Conservation (phyloP, 768 basidiomycete genomes). For the Leccinellum luteum region DNA sequence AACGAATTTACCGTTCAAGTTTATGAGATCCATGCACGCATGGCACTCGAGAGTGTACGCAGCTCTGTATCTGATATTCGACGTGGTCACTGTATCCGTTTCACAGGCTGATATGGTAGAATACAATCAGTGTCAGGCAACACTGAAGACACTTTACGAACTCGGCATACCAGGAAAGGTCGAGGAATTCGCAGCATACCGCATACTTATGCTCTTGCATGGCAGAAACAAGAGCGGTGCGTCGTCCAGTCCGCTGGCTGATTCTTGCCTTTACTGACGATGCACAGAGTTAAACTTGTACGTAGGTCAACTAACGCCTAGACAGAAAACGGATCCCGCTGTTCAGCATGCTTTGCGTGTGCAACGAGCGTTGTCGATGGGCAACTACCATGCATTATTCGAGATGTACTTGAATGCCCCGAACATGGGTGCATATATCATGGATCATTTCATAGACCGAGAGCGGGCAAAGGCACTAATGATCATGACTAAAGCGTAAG, state of each 20-base stretch:
- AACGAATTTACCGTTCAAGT: slow-evolving; percentile 97
- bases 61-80: not conserved
- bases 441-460: slow-evolving; percentile 96
- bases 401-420: slow-evolving; percentile 78
- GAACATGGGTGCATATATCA: slow-evolving; percentile 98
- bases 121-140: slow-evolving; percentile 97
- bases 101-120: slow-evolving; percentile 93
- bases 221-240: slow-evolving; percentile 91
- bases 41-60: slow-evolving; percentile 88
- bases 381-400: slow-evolving; percentile 94
- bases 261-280: not conserved
- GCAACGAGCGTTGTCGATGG: slow-evolving; percentile 84
- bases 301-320: slow-evolving; percentile 94
- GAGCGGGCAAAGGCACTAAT: slow-evolving; percentile 85
- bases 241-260: slow-evolving; percentile 22
- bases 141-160: slow-evolving; percentile 86
- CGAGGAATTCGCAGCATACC: slow-evolving; percentile 96
- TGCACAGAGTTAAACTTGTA: slow-evolving; percentile 86
- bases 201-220: slow-evolving; percentile 93
- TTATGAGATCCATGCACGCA: slow-evolving; percentile 97
- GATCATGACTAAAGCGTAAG: slow-evolving; percentile 92
- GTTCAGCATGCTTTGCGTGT: slow-evolving; percentile 90
- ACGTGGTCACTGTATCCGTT: slow-evolving; percentile 17
- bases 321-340: slow-evolving; percentile 77
- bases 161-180: slow-evolving; percentile 89